These are phyloP conservation scores for Camelina neglecta DNA, from an alignment of 345 rosid species.

Conservation along the genomic window DNA sequence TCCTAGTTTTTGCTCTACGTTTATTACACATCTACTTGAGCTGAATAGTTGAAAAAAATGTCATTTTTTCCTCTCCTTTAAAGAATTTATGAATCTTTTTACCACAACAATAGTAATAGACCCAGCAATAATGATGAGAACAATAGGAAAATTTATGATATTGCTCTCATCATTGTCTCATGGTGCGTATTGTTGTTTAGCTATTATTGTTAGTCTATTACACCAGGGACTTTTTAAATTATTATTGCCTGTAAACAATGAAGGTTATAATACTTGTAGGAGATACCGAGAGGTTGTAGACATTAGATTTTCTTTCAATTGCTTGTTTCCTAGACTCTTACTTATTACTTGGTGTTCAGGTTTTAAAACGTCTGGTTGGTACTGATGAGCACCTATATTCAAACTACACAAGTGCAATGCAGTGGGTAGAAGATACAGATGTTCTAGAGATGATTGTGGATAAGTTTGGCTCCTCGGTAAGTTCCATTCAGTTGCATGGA, in stretches of 20 bases:
- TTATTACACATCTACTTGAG: constrained; percentile 11
- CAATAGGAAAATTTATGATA: constrained; percentile 6
- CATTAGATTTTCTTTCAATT: constrained; percentile 2
- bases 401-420: constrained; percentile 70
- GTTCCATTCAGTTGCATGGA: constrained; percentile 41
- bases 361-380: constrained; percentile 81
- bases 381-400: constrained; percentile 90
- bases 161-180: constrained; percentile 19
- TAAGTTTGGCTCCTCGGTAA: constrained; percentile 91
- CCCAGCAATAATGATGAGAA: constrained; percentile 14
- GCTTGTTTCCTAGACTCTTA: constrained; percentile 17
- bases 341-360: constrained; percentile 53
- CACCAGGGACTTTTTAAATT: not conserved
- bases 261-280: constrained; percentile 17
- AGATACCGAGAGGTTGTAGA: not conserved
- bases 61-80: constrained; percentile 14
- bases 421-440: constrained; percentile 89
- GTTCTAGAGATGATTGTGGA: constrained; percentile 88
- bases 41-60: constrained; percentile 19
- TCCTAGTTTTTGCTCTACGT: constrained; percentile 6
- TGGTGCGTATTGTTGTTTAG: constrained; percentile 11
- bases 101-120: constrained; percentile 13
- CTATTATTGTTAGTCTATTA: not conserved
- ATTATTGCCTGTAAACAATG: constrained; percentile 15
- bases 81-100: constrained; percentile 25